Conservation (phyloP, 1,284 basidiomycete species). For the Boletus mariae region DNA sequence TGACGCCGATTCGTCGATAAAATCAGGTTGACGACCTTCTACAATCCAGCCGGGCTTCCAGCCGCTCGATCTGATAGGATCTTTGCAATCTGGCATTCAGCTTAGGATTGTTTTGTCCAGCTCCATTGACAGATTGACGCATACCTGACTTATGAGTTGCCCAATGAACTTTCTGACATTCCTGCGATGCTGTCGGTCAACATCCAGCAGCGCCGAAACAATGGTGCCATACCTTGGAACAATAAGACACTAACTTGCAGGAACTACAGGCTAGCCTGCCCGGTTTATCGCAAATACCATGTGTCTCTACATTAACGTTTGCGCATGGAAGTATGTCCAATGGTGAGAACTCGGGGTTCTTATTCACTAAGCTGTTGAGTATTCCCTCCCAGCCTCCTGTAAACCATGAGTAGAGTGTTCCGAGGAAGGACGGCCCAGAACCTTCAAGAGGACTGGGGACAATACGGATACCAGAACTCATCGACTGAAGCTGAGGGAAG, state of each 20-base stretch:
- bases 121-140: neutral
- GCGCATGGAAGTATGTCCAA: slow-evolving; percentile 27
- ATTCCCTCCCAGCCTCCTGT: slow-evolving; percentile 12
- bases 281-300: slow-evolving; percentile 23
- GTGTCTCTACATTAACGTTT: slow-evolving; percentile 18
- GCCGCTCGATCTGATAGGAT: slow-evolving; percentile 17
- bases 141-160: slow-evolving; percentile 24
- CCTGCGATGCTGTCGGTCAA: slow-evolving; percentile 8
- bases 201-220: neutral
- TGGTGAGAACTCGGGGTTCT: slow-evolving; percentile 16
- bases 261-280: slow-evolving; percentile 33
- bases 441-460: slow-evolving; percentile 16
- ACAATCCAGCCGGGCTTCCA: slow-evolving; percentile 27
- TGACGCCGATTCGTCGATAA: slow-evolving; percentile 10
- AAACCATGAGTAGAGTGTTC: slow-evolving; percentile 9
- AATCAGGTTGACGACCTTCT: slow-evolving; percentile 21
- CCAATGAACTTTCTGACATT: slow-evolving; percentile 27
- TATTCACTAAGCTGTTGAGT: slow-evolving; percentile 8
- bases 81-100: slow-evolving; percentile 22
- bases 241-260: slow-evolving; percentile 41
- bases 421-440: slow-evolving; percentile 6
- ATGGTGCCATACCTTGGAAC: slow-evolving; percentile 31
- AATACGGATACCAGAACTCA: slow-evolving; percentile 16
- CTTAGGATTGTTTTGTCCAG: neutral
- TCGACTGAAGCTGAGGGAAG: slow-evolving; percentile 1